Conservation (phyloP, 805 yeast species). For the Ogataea naganishii region DNA sequence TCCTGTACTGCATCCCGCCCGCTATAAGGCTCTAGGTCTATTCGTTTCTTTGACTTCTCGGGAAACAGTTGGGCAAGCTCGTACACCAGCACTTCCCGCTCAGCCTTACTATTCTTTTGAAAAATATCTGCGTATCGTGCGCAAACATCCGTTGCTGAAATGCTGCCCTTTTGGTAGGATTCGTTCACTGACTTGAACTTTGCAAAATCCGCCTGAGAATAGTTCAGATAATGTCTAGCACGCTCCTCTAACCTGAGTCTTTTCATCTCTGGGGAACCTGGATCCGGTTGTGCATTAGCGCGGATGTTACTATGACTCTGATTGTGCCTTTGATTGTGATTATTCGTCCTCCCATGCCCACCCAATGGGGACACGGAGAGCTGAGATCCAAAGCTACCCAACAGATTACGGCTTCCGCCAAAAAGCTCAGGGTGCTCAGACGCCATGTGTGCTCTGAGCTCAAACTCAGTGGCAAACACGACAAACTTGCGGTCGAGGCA, state of each 20-base stretch:
- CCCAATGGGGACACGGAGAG: conserved; percentile 44
- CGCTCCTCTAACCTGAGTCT: conserved; percentile 68
- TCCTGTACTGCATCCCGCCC: no score
- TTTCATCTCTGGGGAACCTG: conserved; percentile 40
- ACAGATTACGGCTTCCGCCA: conserved; percentile 33
- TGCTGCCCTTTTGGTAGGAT: conserved; percentile 33
- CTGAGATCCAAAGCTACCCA: conserved; percentile 34
- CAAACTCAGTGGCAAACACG: conserved; percentile 81
- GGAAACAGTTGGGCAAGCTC: conserved; percentile 56
- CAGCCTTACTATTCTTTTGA: conserved; percentile 28
- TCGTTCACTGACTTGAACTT: conserved; percentile 42
- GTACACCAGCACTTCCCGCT: conserved; percentile 45
- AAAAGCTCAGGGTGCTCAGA: conserved; percentile 65
- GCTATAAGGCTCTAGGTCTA: no score
- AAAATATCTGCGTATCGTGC: conserved; percentile 42
- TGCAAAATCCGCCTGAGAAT: conserved; percentile 36
- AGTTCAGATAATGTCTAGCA: conserved; percentile 69
- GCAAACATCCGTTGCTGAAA: conserved; percentile 41
- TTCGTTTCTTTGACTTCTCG: conserved; percentile 32
- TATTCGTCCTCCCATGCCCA: conserved; percentile 9
- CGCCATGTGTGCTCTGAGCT: conserved; percentile 80
- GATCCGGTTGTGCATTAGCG: conserved; percentile 14
- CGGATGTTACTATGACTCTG: conserved; percentile 1
- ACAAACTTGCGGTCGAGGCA: conserved; percentile 89
- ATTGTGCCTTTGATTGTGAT: conserved; percentile 12